Evolutionary conservation across 2,329 filamentous ascomycete species (phyloP).

Genomic region (Stenocarpella maydis): DNA sequence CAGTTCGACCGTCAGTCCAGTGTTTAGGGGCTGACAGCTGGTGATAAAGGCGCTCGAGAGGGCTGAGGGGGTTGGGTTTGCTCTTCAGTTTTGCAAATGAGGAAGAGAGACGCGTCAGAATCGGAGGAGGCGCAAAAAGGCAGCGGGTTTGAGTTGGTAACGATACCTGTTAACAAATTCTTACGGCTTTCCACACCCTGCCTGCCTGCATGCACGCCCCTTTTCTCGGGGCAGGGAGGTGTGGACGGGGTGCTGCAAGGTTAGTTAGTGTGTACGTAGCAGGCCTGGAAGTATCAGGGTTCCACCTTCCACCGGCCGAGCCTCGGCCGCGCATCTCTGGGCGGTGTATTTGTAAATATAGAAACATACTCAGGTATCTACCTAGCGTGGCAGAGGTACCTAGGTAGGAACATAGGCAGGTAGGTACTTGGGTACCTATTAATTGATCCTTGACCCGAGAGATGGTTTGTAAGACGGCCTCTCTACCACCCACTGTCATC

Average conservation of each 20-base stretch:
- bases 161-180: slow-evolving; percentile 32
- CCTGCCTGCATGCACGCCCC: slow-evolving; percentile 12
- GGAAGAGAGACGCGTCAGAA: slow-evolving; percentile 25
- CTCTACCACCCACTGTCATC: too few relatives aligned
- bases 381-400: too few relatives aligned
- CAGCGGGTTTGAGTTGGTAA: slow-evolving; percentile 10
- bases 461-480: background rate
- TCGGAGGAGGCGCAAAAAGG: slow-evolving; percentile 20
- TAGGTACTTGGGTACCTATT: background rate
- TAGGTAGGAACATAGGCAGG: too few relatives aligned
- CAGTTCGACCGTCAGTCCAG: background rate
- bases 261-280: background rate
- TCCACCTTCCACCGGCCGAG: background rate
- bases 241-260: background rate
- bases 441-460: background rate
- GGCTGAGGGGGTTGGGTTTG: background rate
- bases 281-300: background rate
- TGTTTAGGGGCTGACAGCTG: background rate
- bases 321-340: slow-evolving; percentile 11
- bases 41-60: background rate
- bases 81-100: slow-evolving; percentile 17
- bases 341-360: slow-evolving; percentile 28
- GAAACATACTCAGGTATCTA: too few relatives aligned
- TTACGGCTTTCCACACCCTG: slow-evolving; percentile 10
- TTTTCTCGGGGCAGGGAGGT: slow-evolving; percentile 1